A percentile compares a stretch with the other conserved stretches of the same genome.
These are phyloP conservation scores for Notholithocarpus densiflorus DNA, from an alignment of 306 rosid species.

Conservation along the genomic window DNA sequence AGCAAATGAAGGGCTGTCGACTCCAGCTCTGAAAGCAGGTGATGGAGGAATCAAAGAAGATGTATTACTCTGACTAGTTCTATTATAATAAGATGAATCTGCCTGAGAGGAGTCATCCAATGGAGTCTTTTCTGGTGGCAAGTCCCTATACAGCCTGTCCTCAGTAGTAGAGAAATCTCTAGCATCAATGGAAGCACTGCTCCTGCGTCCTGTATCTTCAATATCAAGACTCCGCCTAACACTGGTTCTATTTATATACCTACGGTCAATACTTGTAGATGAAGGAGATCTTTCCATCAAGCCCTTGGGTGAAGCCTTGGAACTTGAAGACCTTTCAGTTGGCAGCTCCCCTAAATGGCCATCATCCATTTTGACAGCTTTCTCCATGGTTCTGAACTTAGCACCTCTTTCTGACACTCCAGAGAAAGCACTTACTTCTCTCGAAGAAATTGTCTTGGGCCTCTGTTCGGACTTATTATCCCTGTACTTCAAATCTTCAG, in stretches of 20 bases:
- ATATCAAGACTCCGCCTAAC: conserved; percentile 65
- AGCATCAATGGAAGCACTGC: conserved; percentile 46
- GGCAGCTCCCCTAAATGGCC: conserved; percentile 51
- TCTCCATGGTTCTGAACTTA: conserved; percentile 67
- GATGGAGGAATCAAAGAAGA: conserved; percentile 57
- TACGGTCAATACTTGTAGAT: conserved; percentile 70
- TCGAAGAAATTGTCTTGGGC: conserved; percentile 46
- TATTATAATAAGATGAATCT: conserved; percentile 60
- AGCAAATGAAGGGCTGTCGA: conserved; percentile 70
- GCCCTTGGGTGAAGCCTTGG: conserved; percentile 81
- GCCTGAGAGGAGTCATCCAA: conserved; percentile 63
- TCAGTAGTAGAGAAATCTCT: conserved; percentile 62
- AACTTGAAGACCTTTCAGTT: conserved; percentile 71
- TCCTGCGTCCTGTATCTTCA: conserved; percentile 80
- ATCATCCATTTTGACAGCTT: conserved; percentile 62
- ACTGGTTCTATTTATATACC: conserved; percentile 49
- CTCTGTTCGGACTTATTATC: conserved; percentile 56
- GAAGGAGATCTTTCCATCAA: conserved; percentile 74
- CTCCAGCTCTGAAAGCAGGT: conserved; percentile 65
- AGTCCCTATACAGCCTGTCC: conserved; percentile 63
- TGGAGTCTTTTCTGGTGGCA: conserved; percentile 52
- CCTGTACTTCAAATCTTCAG: conserved; percentile 65
- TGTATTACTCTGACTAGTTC: conserved; percentile 57
- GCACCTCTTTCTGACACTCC: conserved; percentile 64
- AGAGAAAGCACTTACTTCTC: conserved; percentile 50